Evolutionary conservation across 768 basidiomycete species (phyloP), one percentile per base, ranked within the genome.

Genomic region (Rhodotorula toruloides): DNA sequence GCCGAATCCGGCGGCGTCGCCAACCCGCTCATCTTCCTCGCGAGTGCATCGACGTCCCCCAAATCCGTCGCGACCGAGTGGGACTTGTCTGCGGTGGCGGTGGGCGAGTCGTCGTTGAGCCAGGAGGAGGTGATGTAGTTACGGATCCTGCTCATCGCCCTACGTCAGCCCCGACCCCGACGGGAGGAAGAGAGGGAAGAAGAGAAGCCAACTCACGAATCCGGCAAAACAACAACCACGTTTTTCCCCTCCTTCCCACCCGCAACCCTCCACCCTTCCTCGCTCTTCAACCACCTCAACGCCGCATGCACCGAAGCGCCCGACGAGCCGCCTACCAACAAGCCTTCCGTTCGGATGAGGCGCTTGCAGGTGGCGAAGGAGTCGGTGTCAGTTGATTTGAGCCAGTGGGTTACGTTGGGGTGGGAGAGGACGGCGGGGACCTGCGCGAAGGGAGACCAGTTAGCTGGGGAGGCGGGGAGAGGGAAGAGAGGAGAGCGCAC

Each of bases 321-420:
- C 71, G 88, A 89, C 75, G 90, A 93, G 4, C 96, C 96, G 12
- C 96, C 96, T 6, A 96, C 88, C 4, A 99, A 82, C 14, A 98
- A 82, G 1, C 89, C 93, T 78, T 97, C 94, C 39, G 79, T 82
- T 58, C 85, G 83, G 84, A 96, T 96, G 32, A 96, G 76, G 40
- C 81, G 77, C 64, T 86, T 82, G 12, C 90, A 87, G 22, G 86
- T 85, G 14, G 81, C 81, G 73, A 92, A 96, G 0, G 91, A 82
- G 49, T 89, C 88, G 5, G 86, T 81, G 72, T 98, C 96, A 2
- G 79, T 80, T 0, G 87, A 86, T 82, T 97, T 98, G 67, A 91
- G 77, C 96, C 80, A 80, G 37, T 72, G 63, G 74, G 92, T 83
- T 55, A 98, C 80, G 36, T 84, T 77, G 25, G 82, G 80, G 54